These are phyloP conservation scores for Hypoxylon intermedium DNA, from an alignment of 495 filamentous ascomycete species.

Conservation along the genomic window DNA sequence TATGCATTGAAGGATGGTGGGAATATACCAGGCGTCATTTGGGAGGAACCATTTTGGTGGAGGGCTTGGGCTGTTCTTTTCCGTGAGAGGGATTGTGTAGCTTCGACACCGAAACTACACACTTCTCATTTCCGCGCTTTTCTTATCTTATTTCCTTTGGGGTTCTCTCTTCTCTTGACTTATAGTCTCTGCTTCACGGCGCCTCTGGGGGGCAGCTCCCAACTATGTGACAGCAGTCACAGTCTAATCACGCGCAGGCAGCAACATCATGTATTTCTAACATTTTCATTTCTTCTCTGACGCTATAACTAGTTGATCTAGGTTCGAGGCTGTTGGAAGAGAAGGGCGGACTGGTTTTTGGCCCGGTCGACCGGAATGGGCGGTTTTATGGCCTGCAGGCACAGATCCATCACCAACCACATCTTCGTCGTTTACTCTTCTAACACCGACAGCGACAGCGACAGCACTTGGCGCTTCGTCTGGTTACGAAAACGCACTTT, in stretches of 20 bases:
- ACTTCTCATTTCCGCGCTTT: conserved; percentile 3
- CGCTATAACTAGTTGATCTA: conserved; percentile 27
- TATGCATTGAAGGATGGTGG: conserved; percentile 21
- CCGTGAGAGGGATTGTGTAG: conserved; percentile 8
- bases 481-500: conserved; percentile 20
- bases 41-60: conserved; percentile 14
- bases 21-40: conserved; percentile 38
- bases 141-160: conserved; percentile 3
- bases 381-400: conserved; percentile 26
- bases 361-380: conserved; percentile 3
- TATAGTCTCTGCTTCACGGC: conserved; percentile 8
- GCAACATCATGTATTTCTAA: conserved; percentile 28
- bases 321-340: conserved; percentile 8
- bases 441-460: conserved; percentile 7
- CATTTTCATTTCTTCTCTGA: conserved; percentile 11
- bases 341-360: conserved; percentile 24
- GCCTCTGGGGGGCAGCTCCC: conserved; percentile 22
- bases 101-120: conserved; percentile 2
- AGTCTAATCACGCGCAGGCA: conserved; percentile 29
- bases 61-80: conserved; percentile 8
- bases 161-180: conserved; percentile 15
- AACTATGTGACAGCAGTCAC: conserved; percentile 13
- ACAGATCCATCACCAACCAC: conserved; percentile 10
- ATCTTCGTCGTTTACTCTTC: not conserved
- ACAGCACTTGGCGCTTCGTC: conserved; percentile 21